Conservation (phyloP, 257 asterid species). For the Solanum tarijense region DNA sequence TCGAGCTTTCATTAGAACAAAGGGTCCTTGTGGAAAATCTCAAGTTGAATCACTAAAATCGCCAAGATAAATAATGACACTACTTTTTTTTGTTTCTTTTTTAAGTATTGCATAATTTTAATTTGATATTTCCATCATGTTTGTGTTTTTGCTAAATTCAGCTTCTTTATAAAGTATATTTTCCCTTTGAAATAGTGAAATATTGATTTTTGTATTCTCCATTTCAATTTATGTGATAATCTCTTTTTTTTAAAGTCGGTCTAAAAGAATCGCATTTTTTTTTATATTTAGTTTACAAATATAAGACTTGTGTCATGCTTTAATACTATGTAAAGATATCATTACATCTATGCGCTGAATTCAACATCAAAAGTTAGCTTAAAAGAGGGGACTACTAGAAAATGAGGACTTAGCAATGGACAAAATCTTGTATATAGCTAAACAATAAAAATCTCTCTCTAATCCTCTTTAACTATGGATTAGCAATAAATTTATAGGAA, state of each 20-base stretch:
- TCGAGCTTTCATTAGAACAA: conserved; percentile 24
- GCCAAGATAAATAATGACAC: not conserved
- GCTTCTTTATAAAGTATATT: not conserved
- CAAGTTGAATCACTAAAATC: conserved; percentile 25
- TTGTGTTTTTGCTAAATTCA: not conserved
- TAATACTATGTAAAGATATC: no score
- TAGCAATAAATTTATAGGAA: no score
- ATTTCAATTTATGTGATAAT: not conserved
- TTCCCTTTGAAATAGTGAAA: no score
- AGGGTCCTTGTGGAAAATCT: conserved; percentile 27
- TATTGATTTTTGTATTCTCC: not conserved
- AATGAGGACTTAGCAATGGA: not conserved
- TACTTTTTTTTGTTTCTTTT: no score
- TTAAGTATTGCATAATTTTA: not conserved
- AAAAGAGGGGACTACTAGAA: no score
- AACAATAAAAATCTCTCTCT: not conserved
- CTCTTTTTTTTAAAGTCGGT: fast-evolving
- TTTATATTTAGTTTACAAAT: not conserved
- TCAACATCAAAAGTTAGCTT: no score
- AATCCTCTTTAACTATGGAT: no score
- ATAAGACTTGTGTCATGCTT: not conserved
- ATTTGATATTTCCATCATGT: not conserved
- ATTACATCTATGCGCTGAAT: fast-evolving
- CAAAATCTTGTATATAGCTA: no score
- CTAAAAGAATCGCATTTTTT: no score